Evolutionary conservation across 148 eudicot species (phyloP), one percentile per base, ranked within the genome.

Genomic region (Spergularia marina): DNA sequence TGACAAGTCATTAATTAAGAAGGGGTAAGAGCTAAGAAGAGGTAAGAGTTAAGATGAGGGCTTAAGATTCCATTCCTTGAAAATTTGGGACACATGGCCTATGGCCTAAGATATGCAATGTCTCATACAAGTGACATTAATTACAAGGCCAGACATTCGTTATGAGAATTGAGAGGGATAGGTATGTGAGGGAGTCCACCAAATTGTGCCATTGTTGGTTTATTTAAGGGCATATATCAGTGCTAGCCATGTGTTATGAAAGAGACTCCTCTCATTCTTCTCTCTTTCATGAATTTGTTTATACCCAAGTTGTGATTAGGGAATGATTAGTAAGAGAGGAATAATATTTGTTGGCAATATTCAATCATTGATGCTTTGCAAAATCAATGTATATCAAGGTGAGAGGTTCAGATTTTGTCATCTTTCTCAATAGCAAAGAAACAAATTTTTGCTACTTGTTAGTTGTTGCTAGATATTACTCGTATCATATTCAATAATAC

Each of bases 291-390:
- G 64, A 23, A 10, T 62, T 2, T 21, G 6, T 7, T 41, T 7
- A 30, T 61, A 34, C 68, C 59, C 74, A 59, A 76, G 34, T 76
- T 76, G 67, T 72, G 63, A 62, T 62, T 63, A 71, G 56, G 74
- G 75, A 78, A 78, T 72, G 30, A 77, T 77, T 51, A 60, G 51
- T 4, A 51, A 4, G 36, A 51, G 71, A 44, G 72, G 80, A 77
- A 77, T 77, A 77, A 71, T 71, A 30, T 77, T 77, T 77, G 80
- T 75, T 77, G 70, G 17, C 75, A 77, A 30, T 77, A 70, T 77
- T 75, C 71, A 77, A 77, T 77, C 76, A 77, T 77, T 77, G 47
- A 53, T 61, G 16, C 36, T 30, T 20, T 40, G 65, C 65, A 54
- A 77, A 36, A 77, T 77, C 76, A 77, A 63, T 72, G 63, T 68